phyloP scores from a whole-genome alignment of 2,329 filamentous ascomycete genomes.

The Talaromyces sp. region DNA sequence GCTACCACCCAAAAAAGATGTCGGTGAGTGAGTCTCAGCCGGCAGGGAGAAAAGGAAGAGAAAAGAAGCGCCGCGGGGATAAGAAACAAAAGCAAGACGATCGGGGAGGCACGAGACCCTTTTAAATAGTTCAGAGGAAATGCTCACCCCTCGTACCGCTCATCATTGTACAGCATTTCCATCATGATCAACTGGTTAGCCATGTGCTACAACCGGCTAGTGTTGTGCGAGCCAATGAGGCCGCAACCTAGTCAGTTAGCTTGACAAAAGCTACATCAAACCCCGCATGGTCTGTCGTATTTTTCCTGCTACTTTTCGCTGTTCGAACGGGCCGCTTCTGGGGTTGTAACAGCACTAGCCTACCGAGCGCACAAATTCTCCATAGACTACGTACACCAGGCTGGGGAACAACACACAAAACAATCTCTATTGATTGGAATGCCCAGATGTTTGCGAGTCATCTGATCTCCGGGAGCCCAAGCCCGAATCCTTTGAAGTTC shows the following conservation, averaged over 20 bases:
- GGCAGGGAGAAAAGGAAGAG: neutral
- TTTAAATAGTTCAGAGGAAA: conserved; percentile 4
- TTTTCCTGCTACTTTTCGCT: neutral
- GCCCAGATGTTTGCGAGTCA: neutral
- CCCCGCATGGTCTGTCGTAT: conserved; percentile 1
- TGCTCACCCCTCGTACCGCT: neutral
- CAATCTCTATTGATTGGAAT: neutral
- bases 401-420: neutral
- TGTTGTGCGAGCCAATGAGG: neutral
- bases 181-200: neutral
- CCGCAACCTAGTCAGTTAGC: neutral
- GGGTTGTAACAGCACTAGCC: neutral
- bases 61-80: neutral
- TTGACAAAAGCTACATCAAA: neutral
- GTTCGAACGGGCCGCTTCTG: neutral
- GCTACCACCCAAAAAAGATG: neutral
- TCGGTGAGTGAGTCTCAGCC: neutral
- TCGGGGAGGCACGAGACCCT: neutral
- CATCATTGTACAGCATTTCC: neutral
- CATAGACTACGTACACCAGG: neutral
- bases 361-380: neutral
- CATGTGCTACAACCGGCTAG: neutral
- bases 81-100: neutral
- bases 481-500: neutral
- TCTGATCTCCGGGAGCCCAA: neutral